A percentile compares a stretch with the other conserved stretches of the same genome.
Evolutionary conservation across 345 rosid genomes (phyloP).

Genomic region (Linum usitatissimum): DNA sequence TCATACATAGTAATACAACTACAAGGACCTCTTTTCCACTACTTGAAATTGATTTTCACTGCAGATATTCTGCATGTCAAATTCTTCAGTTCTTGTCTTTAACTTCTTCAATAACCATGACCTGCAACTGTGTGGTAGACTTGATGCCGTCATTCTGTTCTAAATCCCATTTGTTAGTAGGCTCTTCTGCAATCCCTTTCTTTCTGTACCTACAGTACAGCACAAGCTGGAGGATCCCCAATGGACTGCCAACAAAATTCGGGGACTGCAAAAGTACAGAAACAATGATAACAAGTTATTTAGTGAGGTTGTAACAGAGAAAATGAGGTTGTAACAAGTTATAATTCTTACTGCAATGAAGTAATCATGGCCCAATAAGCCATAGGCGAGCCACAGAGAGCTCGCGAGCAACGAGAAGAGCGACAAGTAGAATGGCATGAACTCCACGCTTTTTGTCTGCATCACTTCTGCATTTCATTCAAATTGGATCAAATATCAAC

Average conservation of each 20-base stretch:
- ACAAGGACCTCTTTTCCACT: too few relatives aligned
- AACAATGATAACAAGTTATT: not conserved
- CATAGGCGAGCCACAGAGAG: conserved; percentile 62
- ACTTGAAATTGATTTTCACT: too few relatives aligned
- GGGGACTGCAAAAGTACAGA: conserved; percentile 43
- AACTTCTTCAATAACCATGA: conserved; percentile 10
- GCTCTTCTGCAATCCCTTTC: conserved; percentile 31
- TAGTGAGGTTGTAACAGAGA: not conserved
- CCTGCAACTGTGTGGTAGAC: conserved; percentile 27
- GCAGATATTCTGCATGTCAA: too few relatives aligned
- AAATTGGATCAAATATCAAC: not conserved
- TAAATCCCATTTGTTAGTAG: conserved; percentile 32
- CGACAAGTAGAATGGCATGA: conserved; percentile 85
- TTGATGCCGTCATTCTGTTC: conserved; percentile 29
- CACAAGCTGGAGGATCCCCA: conserved; percentile 58
- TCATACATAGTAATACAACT: conserved; percentile 3
- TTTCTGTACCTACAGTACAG: conserved; percentile 56
- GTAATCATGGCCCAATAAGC: conserved; percentile 63
- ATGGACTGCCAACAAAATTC: conserved; percentile 52
- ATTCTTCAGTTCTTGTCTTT: conserved; percentile 17
- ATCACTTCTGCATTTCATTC: conserved; percentile 54
- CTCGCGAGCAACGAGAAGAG: conserved; percentile 69
- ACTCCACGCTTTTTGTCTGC: conserved; percentile 67
- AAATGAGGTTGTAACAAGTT: not conserved
- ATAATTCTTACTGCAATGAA: conserved; percentile 52